Evolutionary conservation across 345 rosid genomes (phyloP).

Genomic region (Linum trigynum): DNA sequence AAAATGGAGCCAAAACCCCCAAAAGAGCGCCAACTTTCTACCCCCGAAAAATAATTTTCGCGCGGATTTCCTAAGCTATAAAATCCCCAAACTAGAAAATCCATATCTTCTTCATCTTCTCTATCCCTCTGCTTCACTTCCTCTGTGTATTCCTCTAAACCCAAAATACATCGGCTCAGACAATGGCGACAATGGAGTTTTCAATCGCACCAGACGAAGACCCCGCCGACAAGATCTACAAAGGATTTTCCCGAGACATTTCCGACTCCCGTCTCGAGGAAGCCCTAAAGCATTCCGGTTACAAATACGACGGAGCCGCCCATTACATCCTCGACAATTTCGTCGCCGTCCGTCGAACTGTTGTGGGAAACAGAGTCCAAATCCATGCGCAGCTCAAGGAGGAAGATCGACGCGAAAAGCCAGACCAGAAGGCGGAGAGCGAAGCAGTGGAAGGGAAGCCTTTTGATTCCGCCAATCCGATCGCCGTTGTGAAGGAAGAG

Average conservation of each 20-base stretch:
- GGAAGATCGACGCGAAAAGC: constrained; percentile 2
- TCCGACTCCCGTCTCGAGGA: neutral
- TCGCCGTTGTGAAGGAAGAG: neutral
- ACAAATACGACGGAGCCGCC: neutral
- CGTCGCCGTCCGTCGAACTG: constrained; percentile 14
- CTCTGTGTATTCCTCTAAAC: neutral
- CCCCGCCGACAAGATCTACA: neutral
- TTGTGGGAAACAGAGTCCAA: constrained; percentile 32
- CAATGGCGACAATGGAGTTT: neutral
- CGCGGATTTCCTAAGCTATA: too few relatives aligned
- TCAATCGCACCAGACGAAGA: neutral
- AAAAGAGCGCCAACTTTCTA: too few relatives aligned
- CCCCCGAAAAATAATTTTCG: too few relatives aligned
- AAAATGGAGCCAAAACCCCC: too few relatives aligned
- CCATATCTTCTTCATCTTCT: neutral
- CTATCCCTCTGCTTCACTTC: neutral
- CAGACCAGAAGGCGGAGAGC: constrained; percentile 2
- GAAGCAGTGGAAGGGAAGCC: constrained; percentile 6
- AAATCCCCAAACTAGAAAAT: too few relatives aligned
- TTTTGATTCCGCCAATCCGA: neutral
- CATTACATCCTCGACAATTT: constrained; percentile 11
- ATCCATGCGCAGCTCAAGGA: constrained; percentile 19
- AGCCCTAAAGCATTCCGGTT: constrained; percentile 6
- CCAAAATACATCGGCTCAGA: too few relatives aligned
- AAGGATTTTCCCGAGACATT: neutral